Percentiles rank a stretch among this genome's conserved stretches.
Conservation (phyloP, 371 early-diverging fungal species). For the Sporodiniella umbellata region DNA sequence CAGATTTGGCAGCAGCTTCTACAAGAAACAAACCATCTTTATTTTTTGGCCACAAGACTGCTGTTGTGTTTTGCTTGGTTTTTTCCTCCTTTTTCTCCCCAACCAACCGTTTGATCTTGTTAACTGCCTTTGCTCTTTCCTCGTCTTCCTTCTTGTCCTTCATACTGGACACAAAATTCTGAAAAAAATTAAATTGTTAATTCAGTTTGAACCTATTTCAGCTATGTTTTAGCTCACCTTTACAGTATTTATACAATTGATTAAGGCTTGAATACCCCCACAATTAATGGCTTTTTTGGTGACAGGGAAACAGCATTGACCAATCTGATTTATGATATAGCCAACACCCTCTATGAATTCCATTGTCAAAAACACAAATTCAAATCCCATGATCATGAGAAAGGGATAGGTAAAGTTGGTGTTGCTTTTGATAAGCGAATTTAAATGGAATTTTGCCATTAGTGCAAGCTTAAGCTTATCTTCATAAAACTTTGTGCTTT, state of each 20-base stretch:
- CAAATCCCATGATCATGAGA: constrained; percentile 8
- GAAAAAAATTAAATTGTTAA: constrained; percentile 1
- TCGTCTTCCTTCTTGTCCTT: background rate
- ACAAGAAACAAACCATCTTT: constrained; percentile 4
- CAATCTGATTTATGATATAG: constrained; percentile 10
- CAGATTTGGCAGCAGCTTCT: constrained; percentile 2
- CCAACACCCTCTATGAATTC: constrained; percentile 12
- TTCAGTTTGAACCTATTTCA: background rate
- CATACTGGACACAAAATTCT: constrained; percentile 1
- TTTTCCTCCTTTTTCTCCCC: background rate
- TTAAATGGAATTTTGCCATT: constrained; percentile 14
- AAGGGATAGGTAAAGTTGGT: constrained; percentile 4
- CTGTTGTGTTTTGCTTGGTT: constrained; percentile 2
- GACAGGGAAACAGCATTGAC: constrained; percentile 9
- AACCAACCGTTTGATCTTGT: background rate
- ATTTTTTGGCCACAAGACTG: constrained; percentile 4
- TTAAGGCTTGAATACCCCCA: constrained; percentile 1
- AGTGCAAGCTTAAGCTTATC: constrained; percentile 8
- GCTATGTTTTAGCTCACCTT: background rate
- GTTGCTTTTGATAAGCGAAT: constrained; percentile 10
- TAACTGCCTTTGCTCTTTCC: background rate
- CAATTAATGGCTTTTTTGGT: constrained; percentile 9
- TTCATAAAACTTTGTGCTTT: constrained; percentile 10
- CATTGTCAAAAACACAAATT: constrained; percentile 8
- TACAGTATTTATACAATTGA: constrained; percentile 1